Conservation (phyloP, 257 asterid species). For the Rubia yunnanensis region DNA sequence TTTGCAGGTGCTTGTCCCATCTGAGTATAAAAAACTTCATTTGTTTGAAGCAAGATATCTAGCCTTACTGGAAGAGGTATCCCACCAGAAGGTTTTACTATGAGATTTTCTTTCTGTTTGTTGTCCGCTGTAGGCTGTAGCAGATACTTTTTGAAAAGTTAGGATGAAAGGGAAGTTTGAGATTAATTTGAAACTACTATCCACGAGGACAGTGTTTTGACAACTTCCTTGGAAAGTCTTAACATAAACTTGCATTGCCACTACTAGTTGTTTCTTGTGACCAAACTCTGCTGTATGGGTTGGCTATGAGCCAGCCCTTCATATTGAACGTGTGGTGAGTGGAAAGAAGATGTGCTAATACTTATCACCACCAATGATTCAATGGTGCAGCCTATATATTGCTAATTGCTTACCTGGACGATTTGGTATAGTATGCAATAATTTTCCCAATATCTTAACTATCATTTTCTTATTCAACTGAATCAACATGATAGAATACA, state of each 20-base stretch:
- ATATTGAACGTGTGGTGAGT: not conserved
- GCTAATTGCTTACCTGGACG: not conserved
- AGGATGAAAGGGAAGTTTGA: not conserved
- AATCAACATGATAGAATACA: constrained; percentile 6
- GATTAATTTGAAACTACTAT: not conserved
- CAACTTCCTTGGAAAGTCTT: not conserved
- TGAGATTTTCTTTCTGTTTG: not conserved
- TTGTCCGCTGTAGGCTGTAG: not conserved
- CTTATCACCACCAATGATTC: not conserved
- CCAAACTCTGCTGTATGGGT: not conserved
- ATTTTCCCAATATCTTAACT: not conserved
- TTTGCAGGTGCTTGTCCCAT: constrained; percentile 60
- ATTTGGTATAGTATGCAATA: not conserved
- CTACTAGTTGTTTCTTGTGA: not conserved
- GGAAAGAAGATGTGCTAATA: not conserved
- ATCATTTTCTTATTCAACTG: constrained; percentile 4
- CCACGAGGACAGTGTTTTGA: not conserved
- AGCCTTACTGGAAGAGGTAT: constrained; percentile 73
- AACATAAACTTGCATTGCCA: not conserved
- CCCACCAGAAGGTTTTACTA: not conserved
- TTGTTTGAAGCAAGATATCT: constrained; percentile 76
- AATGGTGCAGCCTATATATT: not conserved
- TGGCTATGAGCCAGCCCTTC: not conserved
- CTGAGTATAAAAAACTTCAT: constrained; percentile 62
- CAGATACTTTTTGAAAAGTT: not conserved